These are phyloP conservation scores for Kodamaea plutei DNA, from an alignment of 1,139 yeast genomes.

Conservation along the genomic window DNA sequence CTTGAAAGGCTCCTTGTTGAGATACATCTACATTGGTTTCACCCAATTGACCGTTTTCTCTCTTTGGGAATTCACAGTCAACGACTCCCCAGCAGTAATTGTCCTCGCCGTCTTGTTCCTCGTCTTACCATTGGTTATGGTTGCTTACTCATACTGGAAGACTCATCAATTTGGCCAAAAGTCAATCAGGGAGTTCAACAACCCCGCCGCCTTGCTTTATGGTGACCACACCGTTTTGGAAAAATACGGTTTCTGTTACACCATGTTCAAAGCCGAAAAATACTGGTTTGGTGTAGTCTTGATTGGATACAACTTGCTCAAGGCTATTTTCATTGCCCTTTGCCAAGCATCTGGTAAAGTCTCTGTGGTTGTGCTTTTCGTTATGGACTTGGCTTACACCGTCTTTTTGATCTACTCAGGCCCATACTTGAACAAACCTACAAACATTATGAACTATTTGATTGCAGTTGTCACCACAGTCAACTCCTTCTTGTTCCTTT, in stretches of 20 bases:
- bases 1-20: constrained; percentile 62
- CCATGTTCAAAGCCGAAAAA: constrained; percentile 72
- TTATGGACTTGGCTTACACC: constrained; percentile 61
- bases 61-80: constrained; percentile 67
- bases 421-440: constrained; percentile 71
- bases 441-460: constrained; percentile 62
- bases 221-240: constrained; percentile 63
- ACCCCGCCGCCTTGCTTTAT: constrained; percentile 75
- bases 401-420: constrained; percentile 50
- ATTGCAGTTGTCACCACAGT: constrained; percentile 61
- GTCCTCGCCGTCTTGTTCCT: constrained; percentile 65
- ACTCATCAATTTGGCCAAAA: constrained; percentile 52
- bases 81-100: constrained; percentile 73
- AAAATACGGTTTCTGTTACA: constrained; percentile 74
- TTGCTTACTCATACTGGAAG: constrained; percentile 59
- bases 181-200: constrained; percentile 52
- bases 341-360: constrained; percentile 69
- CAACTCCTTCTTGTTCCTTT: constrained; percentile 69
- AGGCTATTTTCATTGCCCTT: constrained; percentile 61
- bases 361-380: constrained; percentile 61
- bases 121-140: constrained; percentile 48
- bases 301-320: constrained; percentile 50
- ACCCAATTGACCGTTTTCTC: constrained; percentile 67
- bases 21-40: constrained; percentile 72
- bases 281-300: constrained; percentile 73